A percentile compares a stretch with the other conserved stretches of the same genome.
Evolutionary conservation across 257 asterid species (phyloP).

Genomic region (Catharanthus roseus): DNA sequence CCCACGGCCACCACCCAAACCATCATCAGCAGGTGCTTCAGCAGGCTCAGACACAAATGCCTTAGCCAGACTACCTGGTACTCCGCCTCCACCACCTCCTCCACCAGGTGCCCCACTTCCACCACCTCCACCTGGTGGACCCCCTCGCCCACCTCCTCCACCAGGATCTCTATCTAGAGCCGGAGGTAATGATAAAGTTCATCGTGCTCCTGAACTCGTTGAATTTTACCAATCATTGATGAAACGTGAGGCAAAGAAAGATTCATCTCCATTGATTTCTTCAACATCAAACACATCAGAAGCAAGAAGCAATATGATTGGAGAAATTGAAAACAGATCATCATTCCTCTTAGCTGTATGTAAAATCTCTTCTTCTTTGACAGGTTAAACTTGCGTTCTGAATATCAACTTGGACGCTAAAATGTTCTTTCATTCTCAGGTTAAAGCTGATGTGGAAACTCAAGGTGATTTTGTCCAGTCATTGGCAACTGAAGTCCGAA

Average conservation of each 20-base stretch:
- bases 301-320: slow-evolving; percentile 93
- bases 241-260: slow-evolving; percentile 96
- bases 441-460: slow-evolving; percentile 95
- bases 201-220: slow-evolving; percentile 96
- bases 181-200: slow-evolving; percentile 76
- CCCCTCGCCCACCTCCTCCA: slow-evolving; percentile 92
- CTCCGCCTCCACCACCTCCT: slow-evolving; percentile 75
- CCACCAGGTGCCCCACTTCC: slow-evolving; percentile 86
- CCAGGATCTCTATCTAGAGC: slow-evolving; percentile 62
- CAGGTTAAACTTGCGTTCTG: neutral
- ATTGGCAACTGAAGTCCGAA: slow-evolving; percentile 84
- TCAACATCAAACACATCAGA: slow-evolving; percentile 54
- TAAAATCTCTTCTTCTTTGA: slow-evolving; percentile 10
- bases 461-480: slow-evolving; percentile 94
- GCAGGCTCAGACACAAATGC: slow-evolving; percentile 27
- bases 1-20: slow-evolving; percentile 80
- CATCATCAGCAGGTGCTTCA: slow-evolving; percentile 46
- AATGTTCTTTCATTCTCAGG: slow-evolving; percentile 45
- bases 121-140: slow-evolving; percentile 71
- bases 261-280: slow-evolving; percentile 53
- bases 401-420: slow-evolving; percentile 19
- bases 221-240: slow-evolving; percentile 87
- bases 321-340: slow-evolving; percentile 93
- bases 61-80: slow-evolving; percentile 36
- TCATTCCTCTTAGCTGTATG: slow-evolving; percentile 89